Conservation (phyloP, 371 early-diverging fungal genomes). For the Dichotomocladium elegans region DNA sequence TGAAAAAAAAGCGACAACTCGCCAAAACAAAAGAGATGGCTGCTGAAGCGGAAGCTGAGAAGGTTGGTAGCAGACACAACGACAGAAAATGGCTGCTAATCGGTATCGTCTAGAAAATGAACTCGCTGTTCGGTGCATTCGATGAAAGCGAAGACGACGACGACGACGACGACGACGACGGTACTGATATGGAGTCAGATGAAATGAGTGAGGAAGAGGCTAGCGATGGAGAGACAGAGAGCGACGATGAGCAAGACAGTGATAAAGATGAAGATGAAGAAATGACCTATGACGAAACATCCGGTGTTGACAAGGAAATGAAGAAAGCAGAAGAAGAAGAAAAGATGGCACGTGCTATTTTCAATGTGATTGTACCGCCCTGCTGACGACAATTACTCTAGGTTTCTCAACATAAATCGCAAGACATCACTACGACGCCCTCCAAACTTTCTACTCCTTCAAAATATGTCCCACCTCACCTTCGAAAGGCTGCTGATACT, state of each 20-base stretch:
- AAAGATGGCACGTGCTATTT: conserved; percentile 1
- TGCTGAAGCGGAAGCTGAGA: conserved; percentile 32
- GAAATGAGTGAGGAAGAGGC: conserved; percentile 16
- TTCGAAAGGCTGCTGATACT: conserved; percentile 59
- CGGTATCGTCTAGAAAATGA: conserved; percentile 16
- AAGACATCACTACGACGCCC: not conserved
- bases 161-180: conserved; percentile 16
- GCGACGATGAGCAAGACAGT: conserved; percentile 1
- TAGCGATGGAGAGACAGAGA: conserved; percentile 17
- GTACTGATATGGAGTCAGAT: conserved; percentile 8
- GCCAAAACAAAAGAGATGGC: conserved; percentile 31
- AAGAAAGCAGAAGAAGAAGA: conserved; percentile 30
- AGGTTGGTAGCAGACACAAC: not conserved
- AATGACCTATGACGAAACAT: conserved; percentile 5
- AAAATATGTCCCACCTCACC: conserved; percentile 91
- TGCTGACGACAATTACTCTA: not conserved
- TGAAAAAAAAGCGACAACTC: conserved; percentile 36
- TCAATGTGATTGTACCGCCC: conserved; percentile 7
- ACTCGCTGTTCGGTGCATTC: conserved; percentile 30
- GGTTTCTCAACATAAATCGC: conserved; percentile 1
- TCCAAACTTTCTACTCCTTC: not conserved
- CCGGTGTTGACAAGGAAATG: conserved; percentile 29
- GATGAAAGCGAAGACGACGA: conserved; percentile 30
- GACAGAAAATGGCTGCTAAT: not conserved
- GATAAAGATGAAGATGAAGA: conserved; percentile 7